Conservation (phyloP, 257 asterid genomes). For the Verbascum thapsus region DNA sequence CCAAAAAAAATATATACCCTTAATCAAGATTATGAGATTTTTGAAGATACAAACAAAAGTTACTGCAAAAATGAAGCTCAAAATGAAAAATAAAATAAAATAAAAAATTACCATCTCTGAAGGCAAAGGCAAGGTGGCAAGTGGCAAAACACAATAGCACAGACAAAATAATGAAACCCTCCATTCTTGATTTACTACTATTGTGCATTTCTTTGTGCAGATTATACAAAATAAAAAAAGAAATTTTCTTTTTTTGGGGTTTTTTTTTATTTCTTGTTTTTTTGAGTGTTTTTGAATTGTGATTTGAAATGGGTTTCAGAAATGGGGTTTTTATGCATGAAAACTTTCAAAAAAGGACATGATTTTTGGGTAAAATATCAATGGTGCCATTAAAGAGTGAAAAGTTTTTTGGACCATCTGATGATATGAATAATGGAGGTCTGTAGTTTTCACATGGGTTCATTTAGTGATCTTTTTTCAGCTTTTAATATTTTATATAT, state of each 20-base stretch:
- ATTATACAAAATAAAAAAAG: too few species aligned
- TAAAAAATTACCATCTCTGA: slow-evolving; percentile 81
- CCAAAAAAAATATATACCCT: not conserved
- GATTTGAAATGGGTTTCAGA: slow-evolving; percentile 32
- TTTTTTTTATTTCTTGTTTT: too few species aligned
- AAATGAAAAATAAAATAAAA: too few species aligned
- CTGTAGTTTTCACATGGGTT: slow-evolving; percentile 47
- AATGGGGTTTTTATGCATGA: slow-evolving; percentile 66
- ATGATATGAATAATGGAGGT: too few species aligned
- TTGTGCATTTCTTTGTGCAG: slow-evolving; percentile 23
- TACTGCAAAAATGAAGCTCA: too few species aligned
- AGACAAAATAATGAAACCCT: slow-evolving; percentile 39
- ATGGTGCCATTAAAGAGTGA: slow-evolving; percentile 28
- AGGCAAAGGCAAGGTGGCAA: slow-evolving; percentile 45
- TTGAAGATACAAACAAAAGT: too few species aligned
- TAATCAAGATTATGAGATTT: too few species aligned
- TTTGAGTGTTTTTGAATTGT: too few species aligned
- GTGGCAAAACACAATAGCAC: slow-evolving; percentile 49
- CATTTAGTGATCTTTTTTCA: slow-evolving; percentile 31
- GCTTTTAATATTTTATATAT: slow-evolving; percentile 21
- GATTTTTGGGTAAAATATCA: slow-evolving; percentile 40
- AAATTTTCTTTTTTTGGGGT: too few species aligned
- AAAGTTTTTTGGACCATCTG: slow-evolving; percentile 34
- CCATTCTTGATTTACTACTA: slow-evolving; percentile 39
- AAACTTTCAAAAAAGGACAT: slow-evolving; percentile 34